A percentile compares a stretch with the other conserved stretches of the same genome.
Conservation (phyloP, 2,329 filamentous ascomycete genomes). For the Neofusicoccum cordaticola region DNA sequence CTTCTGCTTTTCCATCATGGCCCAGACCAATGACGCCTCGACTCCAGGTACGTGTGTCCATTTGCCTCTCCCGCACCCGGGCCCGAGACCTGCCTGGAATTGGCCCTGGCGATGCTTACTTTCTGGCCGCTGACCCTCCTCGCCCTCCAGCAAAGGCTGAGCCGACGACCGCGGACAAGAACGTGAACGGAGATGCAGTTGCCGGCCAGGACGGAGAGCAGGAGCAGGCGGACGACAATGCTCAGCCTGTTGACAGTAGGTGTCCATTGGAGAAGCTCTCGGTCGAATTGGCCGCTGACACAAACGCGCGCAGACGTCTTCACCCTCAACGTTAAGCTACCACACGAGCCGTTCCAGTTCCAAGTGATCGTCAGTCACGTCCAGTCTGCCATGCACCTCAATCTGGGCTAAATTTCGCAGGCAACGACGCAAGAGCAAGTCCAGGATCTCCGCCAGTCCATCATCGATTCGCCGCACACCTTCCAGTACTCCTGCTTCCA, state of each 20-base stretch:
- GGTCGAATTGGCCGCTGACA: not conserved
- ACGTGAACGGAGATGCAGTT: slow-evolving; percentile 20
- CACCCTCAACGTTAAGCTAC: slow-evolving; percentile 75
- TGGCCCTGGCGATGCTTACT: not conserved
- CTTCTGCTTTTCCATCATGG: slow-evolving; percentile 25
- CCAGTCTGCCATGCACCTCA: slow-evolving; percentile 22
- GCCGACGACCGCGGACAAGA: slow-evolving; percentile 26
- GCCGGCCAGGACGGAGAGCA: slow-evolving; percentile 19
- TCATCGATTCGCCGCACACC: slow-evolving; percentile 87
- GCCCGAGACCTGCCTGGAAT: not conserved
- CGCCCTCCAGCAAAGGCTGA: slow-evolving; percentile 26
- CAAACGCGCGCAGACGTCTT: slow-evolving; percentile 51
- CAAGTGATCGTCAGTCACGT: slow-evolving; percentile 69
- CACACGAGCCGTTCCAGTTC: slow-evolving; percentile 74
- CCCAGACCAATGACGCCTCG: slow-evolving; percentile 37
- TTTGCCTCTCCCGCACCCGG: slow-evolving; percentile 18
- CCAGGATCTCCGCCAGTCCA: slow-evolving; percentile 93
- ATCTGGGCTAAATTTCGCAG: slow-evolving; percentile 46
- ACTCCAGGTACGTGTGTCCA: slow-evolving; percentile 32
- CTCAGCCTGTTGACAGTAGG: slow-evolving; percentile 33
- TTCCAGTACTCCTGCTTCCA: slow-evolving; percentile 99
- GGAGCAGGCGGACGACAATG: slow-evolving; percentile 29
- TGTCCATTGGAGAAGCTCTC: not conserved
- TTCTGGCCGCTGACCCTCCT: not conserved
- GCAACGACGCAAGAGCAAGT: slow-evolving; percentile 93